These are phyloP conservation scores for Metschnikowia peoriensis DNA, from an alignment of 805 yeast genomes.

Conservation along the genomic window DNA sequence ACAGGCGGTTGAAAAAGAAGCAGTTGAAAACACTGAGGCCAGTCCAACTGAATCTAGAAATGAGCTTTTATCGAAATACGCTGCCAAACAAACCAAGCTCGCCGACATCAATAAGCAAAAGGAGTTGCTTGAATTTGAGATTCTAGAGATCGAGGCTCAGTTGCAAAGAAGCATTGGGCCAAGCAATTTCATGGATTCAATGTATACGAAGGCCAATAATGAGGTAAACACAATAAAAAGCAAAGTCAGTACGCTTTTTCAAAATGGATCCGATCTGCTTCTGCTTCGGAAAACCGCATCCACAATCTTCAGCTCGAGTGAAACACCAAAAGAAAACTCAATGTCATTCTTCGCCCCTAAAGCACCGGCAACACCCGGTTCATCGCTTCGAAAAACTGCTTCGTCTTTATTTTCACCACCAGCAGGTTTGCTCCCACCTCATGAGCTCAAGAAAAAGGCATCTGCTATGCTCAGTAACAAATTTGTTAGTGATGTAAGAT, in stretches of 20 bases:
- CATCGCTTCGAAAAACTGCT: conserved; percentile 4
- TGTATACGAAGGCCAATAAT: conserved; percentile 4
- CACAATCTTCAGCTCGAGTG: conserved; percentile 1
- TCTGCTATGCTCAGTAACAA: conserved; percentile 20
- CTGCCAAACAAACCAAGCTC: conserved; percentile 54
- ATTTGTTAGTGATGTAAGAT: conserved; percentile 18
- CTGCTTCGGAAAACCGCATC: conserved; percentile 2
- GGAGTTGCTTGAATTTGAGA: conserved; percentile 30
- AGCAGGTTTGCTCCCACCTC: conserved; percentile 3
- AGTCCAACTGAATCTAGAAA: neutral
- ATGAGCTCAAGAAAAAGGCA: conserved; percentile 20
- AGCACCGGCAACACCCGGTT: neutral
- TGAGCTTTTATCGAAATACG: conserved; percentile 28
- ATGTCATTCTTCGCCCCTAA: conserved; percentile 2
- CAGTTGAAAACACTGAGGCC: too few relatives aligned
- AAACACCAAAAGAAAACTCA: neutral
- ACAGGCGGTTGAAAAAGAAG: neutral
- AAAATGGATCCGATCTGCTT: conserved; percentile 4
- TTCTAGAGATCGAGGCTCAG: conserved; percentile 28
- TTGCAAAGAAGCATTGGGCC: conserved; percentile 16
- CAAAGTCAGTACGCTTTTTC: conserved; percentile 17
- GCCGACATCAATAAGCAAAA: conserved; percentile 46
- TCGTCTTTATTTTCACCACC: conserved; percentile 11
- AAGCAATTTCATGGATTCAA: conserved; percentile 11
- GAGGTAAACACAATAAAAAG: conserved; percentile 6